Evolutionary conservation across 1,139 yeast genomes (phyloP).

Genomic region (Diutina scorzettiae): DNA sequence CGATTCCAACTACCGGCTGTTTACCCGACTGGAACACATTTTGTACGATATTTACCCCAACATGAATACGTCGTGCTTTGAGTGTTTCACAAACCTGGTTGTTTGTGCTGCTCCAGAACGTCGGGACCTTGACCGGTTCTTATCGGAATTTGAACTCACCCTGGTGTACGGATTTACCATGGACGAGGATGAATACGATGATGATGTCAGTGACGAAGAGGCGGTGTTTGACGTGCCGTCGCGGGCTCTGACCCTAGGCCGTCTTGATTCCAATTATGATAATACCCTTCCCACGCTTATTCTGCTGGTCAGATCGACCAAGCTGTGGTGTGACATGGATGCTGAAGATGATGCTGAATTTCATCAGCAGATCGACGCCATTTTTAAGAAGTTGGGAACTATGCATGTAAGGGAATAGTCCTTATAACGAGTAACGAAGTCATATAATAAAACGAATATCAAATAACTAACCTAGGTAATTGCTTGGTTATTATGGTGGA

Average conservation of each 20-base stretch:
- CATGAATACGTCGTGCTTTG: constrained; percentile 26
- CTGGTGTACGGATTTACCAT: constrained; percentile 22
- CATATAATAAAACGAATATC: too few relatives aligned
- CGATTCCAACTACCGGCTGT: constrained; percentile 23
- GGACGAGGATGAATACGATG: constrained; percentile 6
- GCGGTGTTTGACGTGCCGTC: constrained; percentile 6
- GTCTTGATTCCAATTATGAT: not conserved
- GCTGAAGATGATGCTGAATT: constrained; percentile 14
- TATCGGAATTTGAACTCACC: constrained; percentile 17
- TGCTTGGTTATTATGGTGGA: too few relatives aligned
- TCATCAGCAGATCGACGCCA: constrained; percentile 6
- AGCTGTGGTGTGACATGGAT: constrained; percentile 26
- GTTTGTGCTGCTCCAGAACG: constrained; percentile 22
- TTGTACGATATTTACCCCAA: constrained; percentile 32
- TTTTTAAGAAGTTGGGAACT: constrained; percentile 1
- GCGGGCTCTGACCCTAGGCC: not conserved
- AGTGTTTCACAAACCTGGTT: constrained; percentile 22
- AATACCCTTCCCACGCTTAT: constrained; percentile 7
- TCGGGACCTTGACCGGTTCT: constrained; percentile 20
- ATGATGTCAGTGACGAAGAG: not conserved
- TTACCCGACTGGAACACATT: constrained; percentile 22
- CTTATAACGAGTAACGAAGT: not conserved
- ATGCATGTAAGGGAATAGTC: constrained; percentile 2
- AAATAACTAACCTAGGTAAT: too few relatives aligned
- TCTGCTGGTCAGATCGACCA: constrained; percentile 9